Evolutionary conservation across 116 monocot genomes (phyloP).

Genomic region (Phalaenopsis hybrid): DNA sequence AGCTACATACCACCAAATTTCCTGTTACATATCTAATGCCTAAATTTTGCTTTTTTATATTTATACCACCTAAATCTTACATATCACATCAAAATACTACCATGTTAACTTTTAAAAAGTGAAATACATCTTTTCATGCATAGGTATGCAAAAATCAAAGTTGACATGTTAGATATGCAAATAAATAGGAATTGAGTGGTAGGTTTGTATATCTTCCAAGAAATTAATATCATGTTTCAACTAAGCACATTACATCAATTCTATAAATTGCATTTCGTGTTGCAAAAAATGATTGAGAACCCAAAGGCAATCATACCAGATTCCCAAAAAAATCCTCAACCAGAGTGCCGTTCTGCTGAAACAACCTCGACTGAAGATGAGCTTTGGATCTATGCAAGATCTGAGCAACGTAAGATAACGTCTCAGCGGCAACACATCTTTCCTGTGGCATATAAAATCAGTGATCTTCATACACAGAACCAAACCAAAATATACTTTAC

Average conservation of each 20-base stretch:
- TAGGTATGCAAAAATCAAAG: too few species aligned
- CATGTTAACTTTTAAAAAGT: too few species aligned
- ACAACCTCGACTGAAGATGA: constrained; percentile 83
- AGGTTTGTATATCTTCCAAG: background rate
- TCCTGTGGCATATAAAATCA: constrained; percentile 41
- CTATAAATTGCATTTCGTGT: background rate
- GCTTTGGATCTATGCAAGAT: constrained; percentile 71
- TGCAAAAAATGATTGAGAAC: background rate
- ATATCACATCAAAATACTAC: too few species aligned
- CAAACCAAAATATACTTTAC: background rate
- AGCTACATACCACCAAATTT: too few species aligned
- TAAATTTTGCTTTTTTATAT: too few species aligned
- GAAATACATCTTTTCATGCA: too few species aligned
- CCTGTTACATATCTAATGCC: too few species aligned
- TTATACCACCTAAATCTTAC: too few species aligned
- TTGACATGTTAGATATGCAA: too few species aligned
- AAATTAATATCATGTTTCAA: background rate
- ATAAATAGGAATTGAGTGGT: too few species aligned
- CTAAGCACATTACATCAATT: background rate
- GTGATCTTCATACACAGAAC: background rate
- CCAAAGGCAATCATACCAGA: constrained; percentile 42
- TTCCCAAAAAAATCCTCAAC: constrained; percentile 83
- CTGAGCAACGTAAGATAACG: constrained; percentile 73
- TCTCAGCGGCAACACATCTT: constrained; percentile 84
- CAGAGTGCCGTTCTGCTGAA: constrained; percentile 44